Evolutionary conservation across 306 rosid genomes (phyloP).

Genomic region (Heteromeles arbutifolia): DNA sequence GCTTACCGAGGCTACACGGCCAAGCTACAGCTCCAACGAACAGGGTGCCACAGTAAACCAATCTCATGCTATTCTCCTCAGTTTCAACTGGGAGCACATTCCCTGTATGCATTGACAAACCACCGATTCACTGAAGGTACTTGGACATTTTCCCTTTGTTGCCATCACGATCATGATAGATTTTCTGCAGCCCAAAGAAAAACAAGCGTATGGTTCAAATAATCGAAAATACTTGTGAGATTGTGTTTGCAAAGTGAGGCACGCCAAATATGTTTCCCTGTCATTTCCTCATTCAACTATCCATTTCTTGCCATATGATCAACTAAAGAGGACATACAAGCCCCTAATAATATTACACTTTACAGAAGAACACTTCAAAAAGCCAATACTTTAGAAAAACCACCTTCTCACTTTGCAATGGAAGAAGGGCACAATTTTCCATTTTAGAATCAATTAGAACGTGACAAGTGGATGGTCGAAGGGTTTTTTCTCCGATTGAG

Average conservation of each 20-base stretch:
- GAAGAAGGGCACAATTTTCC: not conserved
- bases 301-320: not conserved
- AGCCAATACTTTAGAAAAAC: not conserved
- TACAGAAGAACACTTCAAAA: not conserved
- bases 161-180: constrained; percentile 30
- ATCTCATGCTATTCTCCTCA: constrained; percentile 16
- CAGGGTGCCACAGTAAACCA: not conserved
- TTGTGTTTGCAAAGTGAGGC: not conserved
- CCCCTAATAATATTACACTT: too few species aligned
- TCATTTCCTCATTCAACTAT: not conserved
- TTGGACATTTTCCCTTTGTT: not conserved
- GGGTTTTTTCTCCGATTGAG: too few species aligned
- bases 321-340: not conserved
- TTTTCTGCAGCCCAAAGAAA: constrained; percentile 32
- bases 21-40: not conserved
- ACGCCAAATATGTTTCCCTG: not conserved
- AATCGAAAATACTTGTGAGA: not conserved
- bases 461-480: too few species aligned
- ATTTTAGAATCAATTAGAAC: too few species aligned
- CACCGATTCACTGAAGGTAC: constrained; percentile 11
- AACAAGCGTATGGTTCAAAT: not conserved
- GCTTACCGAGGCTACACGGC: constrained; percentile 11
- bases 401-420: not conserved
- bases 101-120: constrained; percentile 8
- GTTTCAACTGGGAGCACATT: not conserved